A percentile compares a stretch with the other conserved stretches of the same genome.
These are phyloP conservation scores for Microdochium trichocladiopsis DNA, from an alignment of 2,329 filamentous ascomycete species.

Conservation along the genomic window DNA sequence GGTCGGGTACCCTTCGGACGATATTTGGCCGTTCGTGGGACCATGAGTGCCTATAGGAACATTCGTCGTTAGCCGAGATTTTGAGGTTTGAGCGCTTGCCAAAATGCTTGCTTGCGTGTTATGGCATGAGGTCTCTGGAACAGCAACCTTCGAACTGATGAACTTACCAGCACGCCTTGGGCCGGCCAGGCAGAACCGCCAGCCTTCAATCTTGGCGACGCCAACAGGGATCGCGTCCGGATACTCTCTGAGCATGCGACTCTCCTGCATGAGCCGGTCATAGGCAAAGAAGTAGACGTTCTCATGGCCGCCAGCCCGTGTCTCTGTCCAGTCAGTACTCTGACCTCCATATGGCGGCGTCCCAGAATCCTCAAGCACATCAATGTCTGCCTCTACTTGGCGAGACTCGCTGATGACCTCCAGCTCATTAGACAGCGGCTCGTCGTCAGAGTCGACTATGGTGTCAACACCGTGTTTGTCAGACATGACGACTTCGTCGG, in stretches of 20 bases:
- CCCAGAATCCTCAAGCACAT: no score
- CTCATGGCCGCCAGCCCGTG: not conserved
- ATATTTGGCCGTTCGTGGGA: not conserved
- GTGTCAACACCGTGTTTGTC: no score
- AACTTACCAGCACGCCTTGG: constrained; percentile 1
- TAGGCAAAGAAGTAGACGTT: constrained; percentile 2
- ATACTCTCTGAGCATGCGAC: not conserved
- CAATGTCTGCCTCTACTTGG: no score
- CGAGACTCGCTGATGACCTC: no score
- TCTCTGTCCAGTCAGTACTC: not conserved
- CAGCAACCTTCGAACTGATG: not conserved
- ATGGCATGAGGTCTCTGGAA: not conserved
- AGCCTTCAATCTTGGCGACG: not conserved
- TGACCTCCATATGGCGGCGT: not conserved
- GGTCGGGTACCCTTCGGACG: not conserved
- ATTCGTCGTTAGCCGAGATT: not conserved
- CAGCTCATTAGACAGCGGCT: no score
- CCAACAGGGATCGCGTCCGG: not conserved
- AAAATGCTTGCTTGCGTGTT: no score
- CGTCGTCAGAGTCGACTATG: no score
- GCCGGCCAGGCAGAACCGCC: constrained; percentile 1
- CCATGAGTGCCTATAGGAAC: not conserved
- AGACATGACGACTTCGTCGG: no score
- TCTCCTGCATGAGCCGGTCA: not conserved
- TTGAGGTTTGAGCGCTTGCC: not conserved